Conservation (phyloP, 2,329 filamentous ascomycete species). For the Alternaria panax region DNA sequence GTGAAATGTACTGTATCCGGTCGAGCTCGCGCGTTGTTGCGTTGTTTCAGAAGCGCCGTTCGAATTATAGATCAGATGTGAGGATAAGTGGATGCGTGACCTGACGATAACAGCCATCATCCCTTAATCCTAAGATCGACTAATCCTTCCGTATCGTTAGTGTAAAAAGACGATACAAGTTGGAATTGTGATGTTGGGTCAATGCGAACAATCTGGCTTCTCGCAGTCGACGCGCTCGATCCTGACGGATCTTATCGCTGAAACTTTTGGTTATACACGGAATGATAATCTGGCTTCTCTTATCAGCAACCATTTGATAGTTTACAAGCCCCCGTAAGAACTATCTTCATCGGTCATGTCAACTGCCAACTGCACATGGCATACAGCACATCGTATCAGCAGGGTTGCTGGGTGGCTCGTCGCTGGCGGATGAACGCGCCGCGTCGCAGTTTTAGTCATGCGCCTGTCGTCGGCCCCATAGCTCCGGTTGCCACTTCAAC, state of each 20-base stretch:
- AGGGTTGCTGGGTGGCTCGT: neutral
- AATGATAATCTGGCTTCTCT: neutral
- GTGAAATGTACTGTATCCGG: neutral
- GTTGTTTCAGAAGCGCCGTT: neutral
- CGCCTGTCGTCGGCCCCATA: neutral
- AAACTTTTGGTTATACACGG: too few species aligned
- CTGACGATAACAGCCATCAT: neutral
- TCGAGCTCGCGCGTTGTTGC: neutral
- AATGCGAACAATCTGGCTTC: neutral
- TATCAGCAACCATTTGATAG: neutral
- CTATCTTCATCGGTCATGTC: neutral
- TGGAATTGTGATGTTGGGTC: neutral
- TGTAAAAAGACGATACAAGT: neutral
- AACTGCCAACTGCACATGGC: neutral
- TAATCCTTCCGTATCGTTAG: rapidly evolving
- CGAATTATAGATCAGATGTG: neutral
- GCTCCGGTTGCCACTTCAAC: neutral
- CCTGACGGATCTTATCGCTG: too few species aligned
- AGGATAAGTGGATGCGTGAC: neutral
- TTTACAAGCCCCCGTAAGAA: neutral
- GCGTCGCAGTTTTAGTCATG: neutral
- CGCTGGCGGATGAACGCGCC: neutral
- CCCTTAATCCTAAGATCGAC: neutral
- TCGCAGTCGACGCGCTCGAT: too few species aligned
- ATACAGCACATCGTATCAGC: neutral